These are phyloP conservation scores for Heliamphora pulchella DNA, from an alignment of 179 eudicot species.

Conservation along the genomic window DNA sequence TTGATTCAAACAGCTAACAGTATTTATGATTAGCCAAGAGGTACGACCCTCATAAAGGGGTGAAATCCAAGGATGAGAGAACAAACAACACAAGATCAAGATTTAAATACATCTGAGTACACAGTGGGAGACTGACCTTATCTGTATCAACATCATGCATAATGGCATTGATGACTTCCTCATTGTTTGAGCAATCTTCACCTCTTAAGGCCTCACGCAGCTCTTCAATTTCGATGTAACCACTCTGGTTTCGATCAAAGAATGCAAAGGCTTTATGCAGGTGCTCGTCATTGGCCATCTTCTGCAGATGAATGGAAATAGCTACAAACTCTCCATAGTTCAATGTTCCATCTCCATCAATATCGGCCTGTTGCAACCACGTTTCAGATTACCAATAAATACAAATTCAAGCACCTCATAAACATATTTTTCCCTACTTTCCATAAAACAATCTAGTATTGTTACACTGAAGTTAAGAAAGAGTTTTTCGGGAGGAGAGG, in stretches of 20 bases:
- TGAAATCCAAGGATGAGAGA: too few relatives aligned
- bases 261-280: conserved; percentile 59
- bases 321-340: conserved; percentile 67
- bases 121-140: conserved; percentile 29
- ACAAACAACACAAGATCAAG: not conserved
- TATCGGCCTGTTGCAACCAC: conserved; percentile 48
- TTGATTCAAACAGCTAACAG: too few relatives aligned
- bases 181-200: conserved; percentile 41
- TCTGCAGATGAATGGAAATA: conserved; percentile 56
- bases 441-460: too few relatives aligned
- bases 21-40: too few relatives aligned
- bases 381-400: not conserved
- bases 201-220: conserved; percentile 54
- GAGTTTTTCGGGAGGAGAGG: too few relatives aligned
- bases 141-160: conserved; percentile 53
- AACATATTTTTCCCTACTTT: too few relatives aligned
- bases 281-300: conserved; percentile 78
- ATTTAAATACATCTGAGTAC: conserved; percentile 29
- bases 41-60: too few relatives aligned
- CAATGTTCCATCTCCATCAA: conserved; percentile 58
- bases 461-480: not conserved
- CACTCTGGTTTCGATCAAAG: conserved; percentile 59
- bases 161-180: conserved; percentile 63
- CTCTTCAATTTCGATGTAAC: conserved; percentile 70
- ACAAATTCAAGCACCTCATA: not conserved